A percentile compares a stretch with the other conserved stretches of the same genome.
Evolutionary conservation across 495 filamentous ascomycete genomes (phyloP).

Genomic region (Xylaria scruposa): DNA sequence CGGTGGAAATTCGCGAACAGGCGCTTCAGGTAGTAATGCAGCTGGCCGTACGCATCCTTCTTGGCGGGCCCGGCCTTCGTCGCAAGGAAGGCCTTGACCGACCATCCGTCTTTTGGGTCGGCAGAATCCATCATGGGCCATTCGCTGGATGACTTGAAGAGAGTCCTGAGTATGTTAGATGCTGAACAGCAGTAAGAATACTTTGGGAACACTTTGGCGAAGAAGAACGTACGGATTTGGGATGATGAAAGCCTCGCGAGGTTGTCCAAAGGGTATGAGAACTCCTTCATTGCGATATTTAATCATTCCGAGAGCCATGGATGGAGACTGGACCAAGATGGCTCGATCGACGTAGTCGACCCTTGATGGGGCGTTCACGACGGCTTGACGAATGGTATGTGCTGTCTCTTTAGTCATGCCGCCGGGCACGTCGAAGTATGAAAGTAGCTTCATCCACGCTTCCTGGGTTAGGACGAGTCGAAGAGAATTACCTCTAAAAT

Average conservation of each 20-base stretch:
- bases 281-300: slow-evolving; percentile 44
- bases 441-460: slow-evolving; percentile 30
- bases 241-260: slow-evolving; percentile 33
- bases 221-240: slow-evolving; percentile 44
- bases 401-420: slow-evolving; percentile 29
- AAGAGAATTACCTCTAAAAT: slow-evolving; percentile 26
- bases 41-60: slow-evolving; percentile 13
- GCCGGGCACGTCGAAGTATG: slow-evolving; percentile 30
- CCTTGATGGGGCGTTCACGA: slow-evolving; percentile 30
- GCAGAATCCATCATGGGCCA: slow-evolving; percentile 18
- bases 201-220: not conserved
- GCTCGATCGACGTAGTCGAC: slow-evolving; percentile 33
- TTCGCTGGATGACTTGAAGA: not conserved
- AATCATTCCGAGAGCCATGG: slow-evolving; percentile 24
- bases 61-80: slow-evolving; percentile 15
- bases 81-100: not conserved
- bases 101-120: slow-evolving; percentile 11
- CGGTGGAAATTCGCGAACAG: slow-evolving; percentile 7
- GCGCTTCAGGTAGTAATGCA: not conserved
- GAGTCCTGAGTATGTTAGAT: not conserved
- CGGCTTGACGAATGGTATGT: slow-evolving; percentile 27
- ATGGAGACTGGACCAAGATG: slow-evolving; percentile 12
- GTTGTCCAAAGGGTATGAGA: slow-evolving; percentile 43
- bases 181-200: not conserved
- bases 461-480: slow-evolving; percentile 29